phyloP scores from a whole-genome alignment of 1,284 basidiomycete genomes.

The Boletus calvinii region DNA sequence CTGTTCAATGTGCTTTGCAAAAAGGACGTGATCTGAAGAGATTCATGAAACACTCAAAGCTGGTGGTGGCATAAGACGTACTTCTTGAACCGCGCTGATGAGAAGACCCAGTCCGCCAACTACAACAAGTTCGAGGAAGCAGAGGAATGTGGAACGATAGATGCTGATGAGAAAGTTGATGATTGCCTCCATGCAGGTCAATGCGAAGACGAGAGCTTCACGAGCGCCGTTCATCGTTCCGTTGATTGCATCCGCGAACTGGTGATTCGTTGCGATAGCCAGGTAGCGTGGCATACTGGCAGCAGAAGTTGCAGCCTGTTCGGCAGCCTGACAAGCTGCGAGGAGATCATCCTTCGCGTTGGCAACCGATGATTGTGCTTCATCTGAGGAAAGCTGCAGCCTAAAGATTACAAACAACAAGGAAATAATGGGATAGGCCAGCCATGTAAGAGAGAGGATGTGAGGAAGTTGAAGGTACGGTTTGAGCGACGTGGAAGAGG shows the following conservation, averaged over 20 bases:
- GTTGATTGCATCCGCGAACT: conserved; percentile 76
- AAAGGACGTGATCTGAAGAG: conserved; percentile 64
- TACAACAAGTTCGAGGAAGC: conserved; percentile 89
- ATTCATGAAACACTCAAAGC: conserved; percentile 11
- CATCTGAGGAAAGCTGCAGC: conserved; percentile 69
- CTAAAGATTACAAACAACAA: conserved; percentile 85
- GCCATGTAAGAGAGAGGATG: conserved; percentile 81
- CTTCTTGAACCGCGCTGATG: conserved; percentile 79
- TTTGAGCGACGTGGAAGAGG: conserved; percentile 53
- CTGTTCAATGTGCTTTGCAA: conserved; percentile 59
- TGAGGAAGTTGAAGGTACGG: conserved; percentile 84
- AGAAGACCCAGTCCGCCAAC: conserved; percentile 78
- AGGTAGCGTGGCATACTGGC: conserved; percentile 87
- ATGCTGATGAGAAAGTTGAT: conserved; percentile 91
- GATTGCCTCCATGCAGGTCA: conserved; percentile 82
- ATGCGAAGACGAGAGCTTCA: conserved; percentile 64
- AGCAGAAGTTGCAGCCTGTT: conserved; percentile 77
- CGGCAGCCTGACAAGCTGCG: conserved; percentile 79
- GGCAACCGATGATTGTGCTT: conserved; percentile 64
- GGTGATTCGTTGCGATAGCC: conserved; percentile 80
- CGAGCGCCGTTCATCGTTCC: conserved; percentile 77
- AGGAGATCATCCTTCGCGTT: conserved; percentile 73
- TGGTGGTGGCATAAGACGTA: conserved; percentile 37
- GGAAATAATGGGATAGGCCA: conserved; percentile 82
- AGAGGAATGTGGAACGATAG: conserved; percentile 89